Conservation (phyloP, 2,329 filamentous ascomycete genomes). For the Eutypa lata region DNA sequence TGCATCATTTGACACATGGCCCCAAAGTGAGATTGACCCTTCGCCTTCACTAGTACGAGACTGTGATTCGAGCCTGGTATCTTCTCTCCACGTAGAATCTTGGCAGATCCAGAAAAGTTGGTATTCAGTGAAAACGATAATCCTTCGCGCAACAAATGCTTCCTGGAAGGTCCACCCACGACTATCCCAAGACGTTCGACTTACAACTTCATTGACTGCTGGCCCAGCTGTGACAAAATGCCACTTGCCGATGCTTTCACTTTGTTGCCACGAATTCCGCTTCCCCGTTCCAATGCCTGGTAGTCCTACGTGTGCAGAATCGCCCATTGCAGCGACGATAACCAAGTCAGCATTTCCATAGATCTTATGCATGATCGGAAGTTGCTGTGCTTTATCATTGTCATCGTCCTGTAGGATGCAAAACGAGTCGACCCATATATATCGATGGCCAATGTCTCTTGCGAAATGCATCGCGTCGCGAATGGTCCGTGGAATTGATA, state of each 20-base stretch:
- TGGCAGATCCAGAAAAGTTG: not conserved
- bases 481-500: not conserved
- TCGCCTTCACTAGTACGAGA: not conserved
- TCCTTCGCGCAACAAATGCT: not conserved
- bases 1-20: not conserved
- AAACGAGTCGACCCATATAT: slow-evolving; percentile 24
- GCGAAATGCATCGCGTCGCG: not conserved
- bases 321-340: slow-evolving; percentile 8
- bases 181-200: not conserved
- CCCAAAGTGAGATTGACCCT: not conserved
- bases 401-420: slow-evolving; percentile 20
- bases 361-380: slow-evolving; percentile 9
- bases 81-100: not conserved
- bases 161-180: not conserved
- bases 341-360: slow-evolving; percentile 14
- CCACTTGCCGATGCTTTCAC: not conserved
- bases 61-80: not conserved
- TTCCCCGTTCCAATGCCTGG: not conserved
- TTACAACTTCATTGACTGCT: not conserved
- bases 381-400: slow-evolving; percentile 12
- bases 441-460: slow-evolving; percentile 9
- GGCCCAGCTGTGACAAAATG: not conserved
- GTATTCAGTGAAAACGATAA: not conserved
- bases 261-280: not conserved
- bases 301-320: not conserved